Evolutionary conservation across 2,329 filamentous ascomycete genomes (phyloP).

Genomic region (Fusarium sp.): DNA sequence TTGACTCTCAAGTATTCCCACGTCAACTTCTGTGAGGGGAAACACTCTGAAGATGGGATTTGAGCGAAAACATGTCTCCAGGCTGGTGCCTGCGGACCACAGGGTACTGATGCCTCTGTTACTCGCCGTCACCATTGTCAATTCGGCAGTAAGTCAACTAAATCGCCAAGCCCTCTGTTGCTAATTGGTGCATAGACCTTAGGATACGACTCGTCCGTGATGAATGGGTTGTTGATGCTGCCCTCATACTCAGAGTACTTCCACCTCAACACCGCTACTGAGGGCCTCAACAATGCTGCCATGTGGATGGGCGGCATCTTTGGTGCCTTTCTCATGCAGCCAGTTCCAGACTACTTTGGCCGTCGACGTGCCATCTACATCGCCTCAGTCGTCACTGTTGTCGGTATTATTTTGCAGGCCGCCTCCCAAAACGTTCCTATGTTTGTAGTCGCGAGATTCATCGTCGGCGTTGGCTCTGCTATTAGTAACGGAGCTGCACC

Average conservation of each 20-base stretch:
- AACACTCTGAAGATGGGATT: constrained; percentile 4
- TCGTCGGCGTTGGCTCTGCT: not conserved
- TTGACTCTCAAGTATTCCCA: not conserved
- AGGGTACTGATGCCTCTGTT: constrained; percentile 20
- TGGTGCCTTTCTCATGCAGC: constrained; percentile 60
- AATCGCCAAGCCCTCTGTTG: not conserved
- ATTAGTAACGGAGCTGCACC: not conserved
- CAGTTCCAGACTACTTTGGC: constrained; percentile 45
- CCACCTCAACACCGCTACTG: constrained; percentile 66
- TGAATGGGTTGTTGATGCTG: constrained; percentile 72
- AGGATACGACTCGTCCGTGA: constrained; percentile 65
- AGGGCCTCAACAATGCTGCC: constrained; percentile 69
- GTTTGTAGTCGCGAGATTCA: not conserved
- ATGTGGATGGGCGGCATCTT: constrained; percentile 68
- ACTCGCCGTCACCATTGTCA: constrained; percentile 23
- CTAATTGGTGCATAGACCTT: not conserved
- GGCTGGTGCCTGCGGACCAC: constrained; percentile 18
- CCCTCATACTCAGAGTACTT: constrained; percentile 72
- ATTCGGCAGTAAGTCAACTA: constrained; percentile 22
- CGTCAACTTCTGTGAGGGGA: not conserved
- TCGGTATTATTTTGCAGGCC: not conserved
- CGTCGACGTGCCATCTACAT: constrained; percentile 4
- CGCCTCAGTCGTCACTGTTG: not conserved
- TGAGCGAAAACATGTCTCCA: constrained; percentile 27
- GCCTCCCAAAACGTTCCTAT: not conserved